Percentiles rank a stretch among this genome's conserved stretches.
Conservation (phyloP, 371 early-diverging fungal genomes). For the Catenaria anguillulae region DNA sequence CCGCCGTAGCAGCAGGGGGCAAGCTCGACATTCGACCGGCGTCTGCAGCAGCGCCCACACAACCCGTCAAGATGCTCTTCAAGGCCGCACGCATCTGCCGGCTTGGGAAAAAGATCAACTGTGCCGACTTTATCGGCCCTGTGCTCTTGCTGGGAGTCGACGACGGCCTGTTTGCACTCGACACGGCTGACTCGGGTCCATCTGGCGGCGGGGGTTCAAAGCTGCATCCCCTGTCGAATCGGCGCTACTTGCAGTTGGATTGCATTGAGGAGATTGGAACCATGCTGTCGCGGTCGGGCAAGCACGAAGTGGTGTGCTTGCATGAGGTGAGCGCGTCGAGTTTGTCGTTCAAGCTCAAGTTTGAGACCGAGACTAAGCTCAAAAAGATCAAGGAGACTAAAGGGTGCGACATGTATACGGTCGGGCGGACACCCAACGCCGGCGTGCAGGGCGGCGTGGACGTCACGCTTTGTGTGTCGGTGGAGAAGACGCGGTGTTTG, state of each 20-base stretch:
- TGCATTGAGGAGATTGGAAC: conserved; percentile 22
- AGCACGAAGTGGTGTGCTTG: conserved; percentile 25
- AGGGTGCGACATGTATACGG: conserved; percentile 24
- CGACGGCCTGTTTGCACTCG: conserved; percentile 30
- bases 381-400: conserved; percentile 34
- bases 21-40: no score
- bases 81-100: conserved; percentile 29
- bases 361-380: conserved; percentile 33
- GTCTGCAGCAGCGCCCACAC: no score
- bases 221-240: conserved; percentile 23
- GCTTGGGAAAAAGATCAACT: conserved; percentile 25
- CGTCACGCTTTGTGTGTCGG: background rate
- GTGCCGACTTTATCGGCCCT: conserved; percentile 27
- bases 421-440: conserved; percentile 8
- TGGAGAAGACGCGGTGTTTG: background rate
- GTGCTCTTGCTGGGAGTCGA: conserved; percentile 31
- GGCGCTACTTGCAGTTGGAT: conserved; percentile 27
- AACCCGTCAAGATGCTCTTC: no score
- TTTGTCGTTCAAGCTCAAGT: conserved; percentile 19
- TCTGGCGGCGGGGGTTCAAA: conserved; percentile 11
- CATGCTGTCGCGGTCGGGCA: conserved; percentile 32
- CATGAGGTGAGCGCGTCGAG: conserved; percentile 22
- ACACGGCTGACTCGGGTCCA: conserved; percentile 12
- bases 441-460: background rate
- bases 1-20: no score